phyloP scores from a whole-genome alignment of 257 asterid species.

The Mentha longifolia region DNA sequence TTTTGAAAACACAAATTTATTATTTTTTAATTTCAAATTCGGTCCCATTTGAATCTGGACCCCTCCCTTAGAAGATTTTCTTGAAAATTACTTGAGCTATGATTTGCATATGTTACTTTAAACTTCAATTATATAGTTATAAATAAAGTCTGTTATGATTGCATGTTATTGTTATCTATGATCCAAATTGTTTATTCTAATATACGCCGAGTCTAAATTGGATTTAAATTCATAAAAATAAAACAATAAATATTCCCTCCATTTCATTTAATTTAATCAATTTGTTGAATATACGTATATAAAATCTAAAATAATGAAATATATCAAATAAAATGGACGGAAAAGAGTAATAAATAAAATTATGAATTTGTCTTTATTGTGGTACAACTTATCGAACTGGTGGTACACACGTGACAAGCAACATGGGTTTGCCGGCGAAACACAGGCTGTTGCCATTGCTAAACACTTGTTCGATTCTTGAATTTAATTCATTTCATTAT shows the following conservation, averaged over 20 bases:
- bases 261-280: too few relatives aligned
- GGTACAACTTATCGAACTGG: conserved; percentile 12
- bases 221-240: neutral
- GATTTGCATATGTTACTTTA: neutral
- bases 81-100: neutral
- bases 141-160: neutral
- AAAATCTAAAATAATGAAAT: too few relatives aligned
- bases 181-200: neutral
- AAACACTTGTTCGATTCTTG: neutral
- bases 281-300: too few relatives aligned
- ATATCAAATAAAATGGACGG: too few relatives aligned
- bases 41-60: neutral
- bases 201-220: neutral
- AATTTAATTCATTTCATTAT: conserved; percentile 3
- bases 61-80: neutral
- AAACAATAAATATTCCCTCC: too few relatives aligned
- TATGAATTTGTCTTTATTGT: neutral
- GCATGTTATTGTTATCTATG: too few relatives aligned
- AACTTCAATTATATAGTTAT: neutral
- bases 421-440: conserved; percentile 69
- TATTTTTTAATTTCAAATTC: conserved; percentile 11
- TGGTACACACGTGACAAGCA: conserved; percentile 56
- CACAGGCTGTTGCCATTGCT: conserved; percentile 44
- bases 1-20: neutral
- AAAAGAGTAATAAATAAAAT: too few relatives aligned